Base-by-base conservation (phyloP, 1,284 basidiomycete genomes). In the Xerocomus minutiporus region DNA sequence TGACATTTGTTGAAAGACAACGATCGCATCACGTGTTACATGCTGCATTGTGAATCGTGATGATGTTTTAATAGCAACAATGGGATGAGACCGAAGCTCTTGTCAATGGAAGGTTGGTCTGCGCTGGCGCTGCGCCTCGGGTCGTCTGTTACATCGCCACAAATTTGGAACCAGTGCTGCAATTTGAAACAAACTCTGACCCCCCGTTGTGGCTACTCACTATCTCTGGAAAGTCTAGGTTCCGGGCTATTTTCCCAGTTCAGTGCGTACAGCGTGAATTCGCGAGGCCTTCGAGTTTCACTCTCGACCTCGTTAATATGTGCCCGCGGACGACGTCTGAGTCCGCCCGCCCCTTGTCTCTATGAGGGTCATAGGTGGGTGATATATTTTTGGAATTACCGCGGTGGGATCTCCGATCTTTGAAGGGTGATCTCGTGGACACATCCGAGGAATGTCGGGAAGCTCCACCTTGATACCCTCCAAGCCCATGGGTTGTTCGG, bases 321-420 rank as follows among this genome's bases (percentile, higher is more conserved):
- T 38, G 23, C 54, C 61, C 61, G 61, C 61, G 61, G 61, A 61
- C 50, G 17, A 34, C n/a, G 28, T 43, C 41, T 36, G 26, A 23
- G 38, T 32, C 40, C 25, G 25, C 8, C 29, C 11, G 5, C 38
- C 34, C 43, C 53, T 47, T 43, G 39, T 50, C 5, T 53, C 46
- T 28, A 56, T 20, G 49, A 43, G 17, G 34, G 20, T 49, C 23
- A 40, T 15, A 38, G 23, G 13, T 38, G 26, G 28, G n/a, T 40
- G 5, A 25, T 36, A 35, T 31, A 1, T 23, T 8, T 23, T 46
- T 51, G 31, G 42, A 47, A 42, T 38, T 41, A 1, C 57, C 42
- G 40, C 49, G 44, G 52, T 43, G 32, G 20, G 5, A 40, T 32
- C 29, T 39, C 26, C 32, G 20, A 42, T 39, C 23, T n/a, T n/a